Evolutionary conservation across 768 basidiomycete genomes (phyloP).

Genomic region (Leccinum fibrillosum): DNA sequence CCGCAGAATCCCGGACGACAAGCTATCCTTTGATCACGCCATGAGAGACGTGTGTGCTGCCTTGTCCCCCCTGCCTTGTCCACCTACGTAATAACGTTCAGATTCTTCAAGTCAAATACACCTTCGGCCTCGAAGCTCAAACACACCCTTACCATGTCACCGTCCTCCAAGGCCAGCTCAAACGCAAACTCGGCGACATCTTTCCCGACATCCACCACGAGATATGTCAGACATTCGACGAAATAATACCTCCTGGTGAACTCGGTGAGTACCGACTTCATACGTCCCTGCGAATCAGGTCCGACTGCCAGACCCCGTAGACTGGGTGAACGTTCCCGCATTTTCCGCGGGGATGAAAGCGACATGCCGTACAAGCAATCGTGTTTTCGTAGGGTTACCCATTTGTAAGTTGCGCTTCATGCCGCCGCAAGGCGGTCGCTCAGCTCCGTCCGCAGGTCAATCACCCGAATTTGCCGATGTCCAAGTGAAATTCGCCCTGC

Average conservation of each 20-base stretch:
- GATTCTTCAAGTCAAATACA: constrained; percentile 38
- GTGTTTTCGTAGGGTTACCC: constrained; percentile 39
- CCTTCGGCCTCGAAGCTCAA: constrained; percentile 33
- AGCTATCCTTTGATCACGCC: constrained; percentile 40
- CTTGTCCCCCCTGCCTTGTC: constrained; percentile 5
- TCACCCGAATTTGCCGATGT: constrained; percentile 35
- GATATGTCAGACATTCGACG: constrained; percentile 29
- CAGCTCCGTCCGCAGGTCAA: constrained; percentile 29
- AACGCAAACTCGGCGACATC: constrained; percentile 30
- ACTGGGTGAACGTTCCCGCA: constrained; percentile 29
- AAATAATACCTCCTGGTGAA: constrained; percentile 23
- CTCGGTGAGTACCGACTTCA: constrained; percentile 15
- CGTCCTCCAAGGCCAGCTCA: constrained; percentile 32
- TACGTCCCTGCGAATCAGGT: constrained; percentile 9
- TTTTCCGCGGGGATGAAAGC: constrained; percentile 29
- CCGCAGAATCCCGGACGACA: constrained; percentile 45
- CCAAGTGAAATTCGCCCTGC: constrained; percentile 33
- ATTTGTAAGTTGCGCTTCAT: constrained; percentile 29
- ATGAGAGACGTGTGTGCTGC: constrained; percentile 35
- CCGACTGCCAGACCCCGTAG: constrained; percentile 14
- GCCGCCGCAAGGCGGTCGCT: constrained; percentile 2
- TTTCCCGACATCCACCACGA: constrained; percentile 35
- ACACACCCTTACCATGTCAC: constrained; percentile 35
- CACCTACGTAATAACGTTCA: constrained; percentile 20
- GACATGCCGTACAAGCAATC: constrained; percentile 38